A percentile compares a stretch with the other conserved stretches of the same genome.
Conservation (phyloP, 768 basidiomycete species). For the Tylopilus sp. region DNA sequence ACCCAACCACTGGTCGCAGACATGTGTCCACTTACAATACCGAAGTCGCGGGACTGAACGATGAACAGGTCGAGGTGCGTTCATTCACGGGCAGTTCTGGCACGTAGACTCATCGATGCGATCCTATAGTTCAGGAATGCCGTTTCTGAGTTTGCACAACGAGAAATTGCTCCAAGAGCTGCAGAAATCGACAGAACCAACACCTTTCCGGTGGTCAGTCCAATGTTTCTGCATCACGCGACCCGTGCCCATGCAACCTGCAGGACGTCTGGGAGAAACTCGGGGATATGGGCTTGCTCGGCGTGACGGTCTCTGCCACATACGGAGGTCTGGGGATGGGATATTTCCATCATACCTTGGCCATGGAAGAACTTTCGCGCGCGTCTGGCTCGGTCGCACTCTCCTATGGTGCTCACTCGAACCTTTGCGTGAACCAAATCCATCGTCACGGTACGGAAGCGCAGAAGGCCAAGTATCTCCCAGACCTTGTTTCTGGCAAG, state of each 20-base stretch:
- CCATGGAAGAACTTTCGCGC: conserved; percentile 91
- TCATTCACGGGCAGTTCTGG: not conserved
- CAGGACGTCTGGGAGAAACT: conserved; percentile 88
- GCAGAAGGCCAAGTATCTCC: conserved; percentile 81
- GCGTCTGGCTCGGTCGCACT: conserved; percentile 91
- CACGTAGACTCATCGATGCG: not conserved
- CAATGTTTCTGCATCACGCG: not conserved
- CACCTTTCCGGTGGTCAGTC: conserved; percentile 67
- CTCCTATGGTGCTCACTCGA: conserved; percentile 90
- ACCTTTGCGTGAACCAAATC: conserved; percentile 85
- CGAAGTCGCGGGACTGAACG: conserved; percentile 71
- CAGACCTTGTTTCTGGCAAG: conserved; percentile 72
- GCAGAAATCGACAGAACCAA: conserved; percentile 85
- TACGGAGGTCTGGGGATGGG: conserved; percentile 83
- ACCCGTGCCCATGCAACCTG: conserved; percentile 11
- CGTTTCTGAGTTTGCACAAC: conserved; percentile 74
- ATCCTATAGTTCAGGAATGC: conserved; percentile 70
- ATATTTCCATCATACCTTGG: conserved; percentile 84
- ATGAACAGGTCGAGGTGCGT: conserved; percentile 75
- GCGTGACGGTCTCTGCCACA: conserved; percentile 75
- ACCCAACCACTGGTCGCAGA: conserved; percentile 3
- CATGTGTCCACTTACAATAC: conserved; percentile 60
- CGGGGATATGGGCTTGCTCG: conserved; percentile 89
- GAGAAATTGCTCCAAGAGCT: conserved; percentile 82
- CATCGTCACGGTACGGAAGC: conserved; percentile 77